Base-by-base conservation (phyloP, 805 yeast species). In the Candida cerambycidarum region DNA sequence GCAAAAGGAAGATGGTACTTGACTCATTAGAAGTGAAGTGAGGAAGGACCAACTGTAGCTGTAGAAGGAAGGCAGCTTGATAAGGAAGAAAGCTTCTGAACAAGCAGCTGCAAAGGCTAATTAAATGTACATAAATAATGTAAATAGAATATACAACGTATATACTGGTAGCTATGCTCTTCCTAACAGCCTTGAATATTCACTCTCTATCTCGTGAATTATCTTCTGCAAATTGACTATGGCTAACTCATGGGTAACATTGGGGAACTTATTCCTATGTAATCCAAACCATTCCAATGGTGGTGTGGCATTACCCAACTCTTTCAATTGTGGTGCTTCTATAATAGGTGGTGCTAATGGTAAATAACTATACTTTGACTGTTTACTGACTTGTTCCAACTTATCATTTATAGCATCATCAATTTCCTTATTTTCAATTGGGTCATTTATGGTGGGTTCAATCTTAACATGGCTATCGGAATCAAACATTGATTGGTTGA, bases 281-380 rank as follows among this genome's bases (percentile, higher is more conserved):
- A 93, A 72, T 2, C 99, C 99, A 67, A 93, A 86, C 99, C 99
- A 93, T 59, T 93, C 99, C 44, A 93, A 66, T 2, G 99, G 99
- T 1, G 99, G 99, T 0, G 99, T 93, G 1, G 97, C 98, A 63
- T 85, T 90, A 18, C 99, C 98, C 54, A 93, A 72, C 56, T 93
- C 98, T 55, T 81, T 82, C 55, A 93, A 69, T 52, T 84, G 92
- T 2, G 98, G 98, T 14, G 93, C 86, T 47, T 86, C 95, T 28
- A 93, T 89, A 5, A 78, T 70, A 0, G 97, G 96, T 9, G 85
- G 85, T 28, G 75, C 80, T 9, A 86, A 56, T 0, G 98, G 79
- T 24, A 71, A 54, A 53, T 89, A 89, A 0, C 59, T 59, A 54
- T 75, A 87, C 47, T 64, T 67, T 4, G 73, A 65, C 11, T 55